phyloP scores from a whole-genome alignment of 495 filamentous ascomycete species.

The Haplographium delicatum region DNA sequence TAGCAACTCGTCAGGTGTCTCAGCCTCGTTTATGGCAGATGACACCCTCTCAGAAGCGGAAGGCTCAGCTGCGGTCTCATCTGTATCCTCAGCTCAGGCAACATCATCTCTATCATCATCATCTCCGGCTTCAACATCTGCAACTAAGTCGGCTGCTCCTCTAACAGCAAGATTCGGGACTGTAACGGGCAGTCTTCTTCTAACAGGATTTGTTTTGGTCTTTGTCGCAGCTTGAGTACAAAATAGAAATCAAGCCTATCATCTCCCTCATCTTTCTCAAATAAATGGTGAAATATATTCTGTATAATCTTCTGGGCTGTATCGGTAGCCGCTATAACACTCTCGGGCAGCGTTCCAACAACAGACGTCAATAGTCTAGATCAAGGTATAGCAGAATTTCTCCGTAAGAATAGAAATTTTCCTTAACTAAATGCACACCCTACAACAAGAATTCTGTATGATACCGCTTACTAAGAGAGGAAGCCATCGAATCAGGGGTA shows the following conservation, averaged over 20 bases:
- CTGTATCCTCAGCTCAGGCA: background rate
- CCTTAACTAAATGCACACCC: too few relatives aligned
- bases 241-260: background rate
- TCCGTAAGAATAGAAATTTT: too few relatives aligned
- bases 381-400: too few relatives aligned
- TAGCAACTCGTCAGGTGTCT: constrained; percentile 2
- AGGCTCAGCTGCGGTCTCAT: background rate
- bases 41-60: background rate
- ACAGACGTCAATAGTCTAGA: too few relatives aligned
- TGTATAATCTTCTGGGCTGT: too few relatives aligned
- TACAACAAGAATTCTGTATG: too few relatives aligned
- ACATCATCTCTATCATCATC: background rate
- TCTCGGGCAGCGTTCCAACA: too few relatives aligned
- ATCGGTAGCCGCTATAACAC: too few relatives aligned
- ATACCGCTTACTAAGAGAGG: too few relatives aligned
- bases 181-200: background rate
- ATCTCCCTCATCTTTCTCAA: background rate
- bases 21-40: background rate
- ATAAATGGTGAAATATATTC: too few relatives aligned
- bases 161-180: background rate
- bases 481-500: too few relatives aligned
- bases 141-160: background rate
- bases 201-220: background rate
- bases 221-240: background rate
- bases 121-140: background rate